Percentiles rank a stretch among this genome's conserved stretches.
Conservation (phyloP, 2,329 filamentous ascomycete species). For the Ustulina deusta region DNA sequence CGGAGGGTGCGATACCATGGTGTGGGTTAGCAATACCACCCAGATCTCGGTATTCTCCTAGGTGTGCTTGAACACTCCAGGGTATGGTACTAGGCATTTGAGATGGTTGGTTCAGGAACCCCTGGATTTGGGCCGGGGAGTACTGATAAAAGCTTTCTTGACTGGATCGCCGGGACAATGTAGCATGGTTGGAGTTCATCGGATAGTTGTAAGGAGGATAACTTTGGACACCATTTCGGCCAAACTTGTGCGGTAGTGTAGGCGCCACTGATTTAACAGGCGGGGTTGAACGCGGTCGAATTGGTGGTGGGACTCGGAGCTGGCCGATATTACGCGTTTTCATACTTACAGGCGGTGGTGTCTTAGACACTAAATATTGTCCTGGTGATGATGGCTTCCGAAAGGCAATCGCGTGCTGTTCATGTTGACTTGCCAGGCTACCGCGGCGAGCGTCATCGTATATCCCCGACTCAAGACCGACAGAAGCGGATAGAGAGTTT, state of each 20-base stretch:
- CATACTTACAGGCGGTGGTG: conserved; percentile 59
- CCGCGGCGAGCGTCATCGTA: conserved; percentile 15
- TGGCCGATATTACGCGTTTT: conserved; percentile 54
- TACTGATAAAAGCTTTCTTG: conserved; percentile 40
- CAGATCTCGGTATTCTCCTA: conserved; percentile 39
- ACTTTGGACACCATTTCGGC: conserved; percentile 48
- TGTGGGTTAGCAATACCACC: conserved; percentile 50
- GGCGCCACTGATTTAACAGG: conserved; percentile 40
- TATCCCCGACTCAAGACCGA: background rate
- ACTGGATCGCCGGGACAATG: conserved; percentile 37
- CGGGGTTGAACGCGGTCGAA: conserved; percentile 54
- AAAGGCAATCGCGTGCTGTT: conserved; percentile 37
- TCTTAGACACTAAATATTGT: conserved; percentile 49
- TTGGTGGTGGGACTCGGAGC: conserved; percentile 52
- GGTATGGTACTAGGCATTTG: conserved; percentile 44
- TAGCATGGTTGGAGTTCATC: conserved; percentile 7
- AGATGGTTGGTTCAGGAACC: conserved; percentile 36
- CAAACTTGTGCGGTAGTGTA: conserved; percentile 47
- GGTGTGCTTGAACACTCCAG: conserved; percentile 36
- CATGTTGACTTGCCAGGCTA: conserved; percentile 24
- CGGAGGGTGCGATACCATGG: conserved; percentile 44
- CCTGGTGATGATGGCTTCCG: conserved; percentile 31
- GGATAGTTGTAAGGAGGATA: conserved; percentile 39
- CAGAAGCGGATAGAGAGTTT: conserved; percentile 29
- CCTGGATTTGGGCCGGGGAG: conserved; percentile 26